Base-by-base conservation (phyloP, 2,329 filamentous ascomycete species). In the Trichophyton rubrum region DNA sequence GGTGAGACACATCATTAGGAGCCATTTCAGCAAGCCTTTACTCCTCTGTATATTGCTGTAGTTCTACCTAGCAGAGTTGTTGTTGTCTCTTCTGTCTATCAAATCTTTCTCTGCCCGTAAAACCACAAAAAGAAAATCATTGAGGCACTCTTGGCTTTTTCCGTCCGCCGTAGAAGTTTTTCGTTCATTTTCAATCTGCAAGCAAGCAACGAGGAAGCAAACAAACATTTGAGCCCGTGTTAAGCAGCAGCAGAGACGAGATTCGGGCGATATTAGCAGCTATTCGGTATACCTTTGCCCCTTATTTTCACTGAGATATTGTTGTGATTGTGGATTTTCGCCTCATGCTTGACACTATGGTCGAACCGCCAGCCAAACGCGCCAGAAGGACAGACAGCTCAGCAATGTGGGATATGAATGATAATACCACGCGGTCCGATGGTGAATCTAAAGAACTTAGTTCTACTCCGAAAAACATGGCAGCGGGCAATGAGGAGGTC, bases 401-500 rank as follows among this genome's bases (percentile, higher is more conserved):
- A 58, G 77, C 81, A 59, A 83, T 83, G 79, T 83, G 82, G 81
- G 84, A 87, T 63, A 68, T 70, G 61, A 71, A 73, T 59, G 71
- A 75, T 45, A 69, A 66, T 20, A 66, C 64, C 30, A 64, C 67
- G 30, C 67, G 66, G 40, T 66, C 66, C 7, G 73, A 69, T 35
- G 60, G 65, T 60, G 69, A 67, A 22, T 64, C 67, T 56, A 63
- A 60, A 59, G 68, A 68, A 8, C 59, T 61, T 56, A 74, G 70
- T 69, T 77, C 61, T 69, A 75, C 62, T 61, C 73, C 67, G 61
- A 68, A 68, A 61, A 70, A 67, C 70, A 76, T 67, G 67, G 71
- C 30, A 68, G 71, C 62, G 24, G 63, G 57, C 66, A 75, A 65
- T 63, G 69, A 72, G 41, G 75, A 74, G 59, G 65, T 66, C 61